Evolutionary conservation across 495 filamentous ascomycete species (phyloP), one percentile per base, ranked within the genome.

Genomic region (Aspergillus olivimuriae): DNA sequence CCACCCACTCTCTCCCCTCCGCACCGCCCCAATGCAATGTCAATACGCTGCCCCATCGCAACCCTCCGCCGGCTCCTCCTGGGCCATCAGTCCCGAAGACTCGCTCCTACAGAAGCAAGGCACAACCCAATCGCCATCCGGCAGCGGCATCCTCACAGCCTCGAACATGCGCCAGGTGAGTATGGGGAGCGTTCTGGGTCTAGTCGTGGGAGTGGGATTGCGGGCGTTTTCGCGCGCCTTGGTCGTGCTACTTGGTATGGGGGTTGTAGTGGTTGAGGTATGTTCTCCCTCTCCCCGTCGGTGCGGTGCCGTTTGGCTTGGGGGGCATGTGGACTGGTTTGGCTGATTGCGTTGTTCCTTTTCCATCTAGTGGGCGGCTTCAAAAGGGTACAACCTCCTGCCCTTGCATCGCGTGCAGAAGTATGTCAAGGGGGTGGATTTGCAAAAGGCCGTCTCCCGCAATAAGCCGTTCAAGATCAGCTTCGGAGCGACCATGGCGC

Each of bases 381-480:
- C 74, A 31, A 82, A 82, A 47, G 88, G 88, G 12, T 81, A 90
- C 49, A 80, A 87, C 53, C 48, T 92, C 23, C 51, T 94, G 50
- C 75, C 84, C 28, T 62, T 81, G 60, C 50, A 70, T 54, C 50
- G 64, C n/a, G 47, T 87, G 41, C 78, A 84, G 47, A 65, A 70
- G 41, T 81, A 77, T 50, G 64, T 82, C 18, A 76, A 72, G 58
- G 58, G 59, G 11, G 70, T 79, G 18, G 68, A 84, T 55, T n/a
- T 86, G 37, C 58, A 70, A 18, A 72, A 71, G 1, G 73, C 78
- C 3, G 61, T 92, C 43, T 75, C 77, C 48, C 73, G 81, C 44
- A 76, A 90, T 56, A 69, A 77, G 15, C 82, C 82, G 0, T 87
- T 94, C 56, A 92, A 90, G 71, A 52, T 91, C 7, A 81, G 78